Evolutionary conservation across 257 asterid genomes (phyloP).

Genomic region (Parsonsia alboflavescens): DNA sequence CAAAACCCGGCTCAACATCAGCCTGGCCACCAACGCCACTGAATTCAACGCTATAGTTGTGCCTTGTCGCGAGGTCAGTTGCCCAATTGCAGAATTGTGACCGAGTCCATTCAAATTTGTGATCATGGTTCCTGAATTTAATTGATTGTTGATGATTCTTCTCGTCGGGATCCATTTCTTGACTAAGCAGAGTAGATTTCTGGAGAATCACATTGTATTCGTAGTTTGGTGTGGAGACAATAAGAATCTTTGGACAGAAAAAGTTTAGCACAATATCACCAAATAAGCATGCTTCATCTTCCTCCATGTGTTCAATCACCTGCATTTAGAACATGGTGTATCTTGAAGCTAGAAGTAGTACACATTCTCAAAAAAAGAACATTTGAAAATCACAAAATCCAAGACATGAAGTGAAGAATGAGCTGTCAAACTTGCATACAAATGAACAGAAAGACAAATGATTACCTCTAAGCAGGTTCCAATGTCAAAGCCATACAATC

Average conservation of each 20-base stretch:
- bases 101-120: slow-evolving; percentile 95
- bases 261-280: slow-evolving; percentile 66
- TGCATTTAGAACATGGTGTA: slow-evolving; percentile 9
- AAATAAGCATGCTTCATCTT: slow-evolving; percentile 68
- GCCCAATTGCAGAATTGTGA: slow-evolving; percentile 81
- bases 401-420: no score
- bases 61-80: slow-evolving; percentile 48
- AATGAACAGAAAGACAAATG: no score
- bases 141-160: slow-evolving; percentile 40
- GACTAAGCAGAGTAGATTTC: slow-evolving; percentile 47
- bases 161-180: slow-evolving; percentile 66
- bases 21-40: slow-evolving; percentile 81
- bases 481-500: slow-evolving; percentile 66
- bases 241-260: slow-evolving; percentile 67
- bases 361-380: no score
- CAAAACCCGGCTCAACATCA: slow-evolving; percentile 81
- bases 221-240: slow-evolving; percentile 88
- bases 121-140: slow-evolving; percentile 89
- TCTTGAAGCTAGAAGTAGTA: not conserved
- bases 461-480: slow-evolving; percentile 97
- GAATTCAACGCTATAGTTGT: slow-evolving; percentile 58
- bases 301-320: slow-evolving; percentile 99
- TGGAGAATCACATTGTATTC: slow-evolving; percentile 90
- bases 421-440: no score
- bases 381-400: no score